A percentile compares a stretch with the other conserved stretches of the same genome.
Conservation (phyloP, 2,329 filamentous ascomycete genomes). For the Paraphoma sp. region DNA sequence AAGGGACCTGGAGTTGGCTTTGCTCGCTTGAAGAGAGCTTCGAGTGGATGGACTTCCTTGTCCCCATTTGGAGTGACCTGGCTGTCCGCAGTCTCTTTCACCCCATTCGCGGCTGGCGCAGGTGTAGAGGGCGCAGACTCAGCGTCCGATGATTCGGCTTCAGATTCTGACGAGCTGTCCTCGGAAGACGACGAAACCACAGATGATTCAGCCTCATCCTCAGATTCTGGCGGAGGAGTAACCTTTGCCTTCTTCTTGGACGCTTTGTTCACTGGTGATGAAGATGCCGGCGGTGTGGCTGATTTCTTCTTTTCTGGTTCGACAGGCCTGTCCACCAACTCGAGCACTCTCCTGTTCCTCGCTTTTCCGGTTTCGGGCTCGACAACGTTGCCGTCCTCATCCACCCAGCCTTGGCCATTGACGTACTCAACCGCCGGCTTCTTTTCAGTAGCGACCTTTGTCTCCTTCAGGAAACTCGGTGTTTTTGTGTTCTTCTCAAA, state of each 20-base stretch:
- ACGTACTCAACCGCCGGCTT: conserved; percentile 70
- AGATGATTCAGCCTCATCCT: conserved; percentile 37
- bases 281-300: conserved; percentile 16
- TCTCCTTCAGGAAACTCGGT: conserved; percentile 77
- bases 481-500: conserved; percentile 86
- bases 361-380: conserved; percentile 59
- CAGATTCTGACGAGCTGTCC: conserved; percentile 31
- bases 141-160: conserved; percentile 17
- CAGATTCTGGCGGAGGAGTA: conserved; percentile 31
- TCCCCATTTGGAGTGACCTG: conserved; percentile 24
- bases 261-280: conserved; percentile 22
- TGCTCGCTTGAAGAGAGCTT: conserved; percentile 86
- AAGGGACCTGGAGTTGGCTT: conserved; percentile 47
- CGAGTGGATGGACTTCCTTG: conserved; percentile 76
- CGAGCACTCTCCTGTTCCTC: conserved; percentile 39
- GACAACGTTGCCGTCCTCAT: conserved; percentile 77
- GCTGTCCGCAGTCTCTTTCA: conserved; percentile 15
- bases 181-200: conserved; percentile 47
- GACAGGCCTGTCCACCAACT: conserved; percentile 37
- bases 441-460: conserved; percentile 50
- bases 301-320: conserved; percentile 27
- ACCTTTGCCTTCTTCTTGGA: conserved; percentile 30
- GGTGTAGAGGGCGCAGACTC: conserved; percentile 21
- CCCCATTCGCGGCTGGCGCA: conserved; percentile 13
- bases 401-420: conserved; percentile 88